phyloP scores from a whole-genome alignment of 805 yeast species.

The Clavispora santaluciae region DNA sequence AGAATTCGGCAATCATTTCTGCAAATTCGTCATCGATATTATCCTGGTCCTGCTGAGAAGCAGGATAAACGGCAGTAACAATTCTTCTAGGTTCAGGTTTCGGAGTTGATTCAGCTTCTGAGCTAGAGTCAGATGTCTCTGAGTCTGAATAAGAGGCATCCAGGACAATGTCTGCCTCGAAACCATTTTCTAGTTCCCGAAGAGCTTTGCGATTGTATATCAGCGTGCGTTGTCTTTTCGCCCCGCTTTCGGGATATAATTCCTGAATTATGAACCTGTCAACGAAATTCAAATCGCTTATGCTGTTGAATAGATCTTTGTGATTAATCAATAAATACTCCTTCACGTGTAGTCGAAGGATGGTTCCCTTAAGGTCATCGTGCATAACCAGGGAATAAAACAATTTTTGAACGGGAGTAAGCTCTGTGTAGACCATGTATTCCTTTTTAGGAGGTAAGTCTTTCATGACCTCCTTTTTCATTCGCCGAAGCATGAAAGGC shows the following conservation, averaged over 20 bases:
- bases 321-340: slow-evolving; percentile 47
- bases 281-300: slow-evolving; percentile 23
- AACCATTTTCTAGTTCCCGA: neutral
- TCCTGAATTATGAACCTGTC: slow-evolving; percentile 17
- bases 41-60: neutral
- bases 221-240: neutral
- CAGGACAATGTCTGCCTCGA: neutral
- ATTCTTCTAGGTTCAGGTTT: neutral
- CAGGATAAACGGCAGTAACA: neutral
- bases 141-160: neutral
- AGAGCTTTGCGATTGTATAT: neutral
- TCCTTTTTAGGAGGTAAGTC: slow-evolving; percentile 86
- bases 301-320: slow-evolving; percentile 11
- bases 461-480: slow-evolving; percentile 65
- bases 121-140: neutral
- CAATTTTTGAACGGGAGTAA: slow-evolving; percentile 59
- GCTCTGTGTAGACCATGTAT: slow-evolving; percentile 69
- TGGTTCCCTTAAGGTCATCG: slow-evolving; percentile 38
- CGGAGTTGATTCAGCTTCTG: neutral
- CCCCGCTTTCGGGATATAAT: neutral
- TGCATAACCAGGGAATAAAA: slow-evolving; percentile 53
- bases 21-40: neutral
- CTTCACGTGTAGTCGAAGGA: slow-evolving; percentile 44
- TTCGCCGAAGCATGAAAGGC: slow-evolving; percentile 80
- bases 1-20: neutral